A percentile compares a stretch with the other conserved stretches of the same genome.
Evolutionary conservation across 2,329 filamentous ascomycete genomes (phyloP).

Genomic region (Arthrobotrys iridis): DNA sequence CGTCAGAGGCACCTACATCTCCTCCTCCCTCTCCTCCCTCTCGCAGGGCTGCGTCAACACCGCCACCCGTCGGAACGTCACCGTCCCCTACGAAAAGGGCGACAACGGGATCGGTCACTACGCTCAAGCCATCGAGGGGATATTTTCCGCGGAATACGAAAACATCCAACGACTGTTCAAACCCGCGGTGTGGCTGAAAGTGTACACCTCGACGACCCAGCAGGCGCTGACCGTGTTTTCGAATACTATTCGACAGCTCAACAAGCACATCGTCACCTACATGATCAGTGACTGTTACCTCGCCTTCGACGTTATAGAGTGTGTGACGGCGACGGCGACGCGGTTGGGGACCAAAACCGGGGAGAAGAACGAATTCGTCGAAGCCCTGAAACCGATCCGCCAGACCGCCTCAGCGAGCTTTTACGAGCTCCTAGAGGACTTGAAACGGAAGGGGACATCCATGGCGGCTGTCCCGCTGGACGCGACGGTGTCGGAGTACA

Average conservation of each 20-base stretch:
- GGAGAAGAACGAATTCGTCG: conserved; percentile 82
- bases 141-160: conserved; percentile 88
- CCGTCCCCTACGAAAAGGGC: conserved; percentile 79
- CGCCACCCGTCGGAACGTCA: conserved; percentile 74
- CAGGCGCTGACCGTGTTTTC: conserved; percentile 81
- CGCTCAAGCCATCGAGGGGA: conserved; percentile 83
- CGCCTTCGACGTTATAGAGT: conserved; percentile 93
- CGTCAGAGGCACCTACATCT: conserved; percentile 85
- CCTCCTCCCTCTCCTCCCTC: conserved; percentile 81
- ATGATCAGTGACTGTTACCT: conserved; percentile 91
- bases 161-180: conserved; percentile 88
- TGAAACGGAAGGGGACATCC: conserved; percentile 73
- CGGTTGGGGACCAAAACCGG: conserved; percentile 83
- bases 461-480: conserved; percentile 78
- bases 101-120: conserved; percentile 94
- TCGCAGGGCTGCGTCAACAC: conserved; percentile 86
- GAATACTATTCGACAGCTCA: conserved; percentile 86
- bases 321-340: conserved; percentile 81
- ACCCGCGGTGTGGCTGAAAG: conserved; percentile 81
- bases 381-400: conserved; percentile 85
- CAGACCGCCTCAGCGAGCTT: conserved; percentile 92
- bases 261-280: conserved; percentile 86
- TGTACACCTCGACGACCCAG: conserved; percentile 82
- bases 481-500: conserved; percentile 79
- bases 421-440: conserved; percentile 83